A percentile compares a stretch with the other conserved stretches of the same genome.
phyloP scores from a whole-genome alignment of 345 rosid genomes.

The Citrus hindsii region DNA sequence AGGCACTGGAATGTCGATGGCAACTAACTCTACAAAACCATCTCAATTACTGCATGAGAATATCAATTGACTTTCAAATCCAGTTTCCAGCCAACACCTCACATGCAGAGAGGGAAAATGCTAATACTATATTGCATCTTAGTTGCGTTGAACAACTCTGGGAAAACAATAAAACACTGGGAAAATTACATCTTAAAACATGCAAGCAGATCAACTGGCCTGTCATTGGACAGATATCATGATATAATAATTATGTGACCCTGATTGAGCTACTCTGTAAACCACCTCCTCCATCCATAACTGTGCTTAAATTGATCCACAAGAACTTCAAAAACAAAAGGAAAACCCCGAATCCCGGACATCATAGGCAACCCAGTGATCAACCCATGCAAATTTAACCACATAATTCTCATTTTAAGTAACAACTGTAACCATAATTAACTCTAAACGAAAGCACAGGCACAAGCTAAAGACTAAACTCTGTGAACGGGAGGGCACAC shows the following conservation, averaged over 20 bases:
- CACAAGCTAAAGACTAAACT: not conserved
- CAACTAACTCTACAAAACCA: not conserved
- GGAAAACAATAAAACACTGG: not conserved
- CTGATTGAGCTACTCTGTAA: slow-evolving; percentile 4
- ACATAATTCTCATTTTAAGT: not conserved
- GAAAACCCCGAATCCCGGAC: not conserved
- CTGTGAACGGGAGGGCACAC: not conserved
- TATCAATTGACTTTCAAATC: not conserved
- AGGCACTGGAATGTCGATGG: not conserved
- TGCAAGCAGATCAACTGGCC: not conserved
- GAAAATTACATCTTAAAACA: not conserved
- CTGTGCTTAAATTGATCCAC: not conserved
- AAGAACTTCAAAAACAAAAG: not conserved
- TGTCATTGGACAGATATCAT: not conserved
- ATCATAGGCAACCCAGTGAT: slow-evolving; percentile 6
- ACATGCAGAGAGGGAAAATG: not conserved
- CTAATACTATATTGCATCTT: not conserved
- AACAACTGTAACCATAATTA: not conserved
- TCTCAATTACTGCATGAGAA: not conserved
- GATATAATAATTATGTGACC: not conserved
- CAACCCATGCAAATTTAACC: not conserved
- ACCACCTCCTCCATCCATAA: not conserved
- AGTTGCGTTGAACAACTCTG: not conserved
- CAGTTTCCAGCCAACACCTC: not conserved
- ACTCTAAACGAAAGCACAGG: not conserved